phyloP scores from a whole-genome alignment of 768 basidiomycete species.

The Plicaturopsis crispa region DNA sequence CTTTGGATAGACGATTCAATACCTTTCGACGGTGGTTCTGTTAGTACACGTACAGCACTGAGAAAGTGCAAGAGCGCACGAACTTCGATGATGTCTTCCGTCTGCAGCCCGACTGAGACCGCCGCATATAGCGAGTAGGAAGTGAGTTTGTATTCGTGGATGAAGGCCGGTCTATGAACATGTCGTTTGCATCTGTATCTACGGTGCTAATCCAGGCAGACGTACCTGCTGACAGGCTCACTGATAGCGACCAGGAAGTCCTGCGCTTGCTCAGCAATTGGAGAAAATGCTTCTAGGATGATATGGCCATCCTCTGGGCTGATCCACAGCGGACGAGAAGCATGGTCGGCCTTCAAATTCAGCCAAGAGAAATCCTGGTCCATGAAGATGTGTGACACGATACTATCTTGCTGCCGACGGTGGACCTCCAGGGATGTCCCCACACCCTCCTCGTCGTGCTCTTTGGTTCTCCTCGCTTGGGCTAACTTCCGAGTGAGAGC shows the following conservation, averaged over 20 bases:
- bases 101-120: constrained; percentile 95
- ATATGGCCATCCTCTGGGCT: constrained; percentile 88
- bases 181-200: constrained; percentile 19
- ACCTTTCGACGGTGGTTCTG: constrained; percentile 37
- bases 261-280: constrained; percentile 96
- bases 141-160: constrained; percentile 98
- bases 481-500: constrained; percentile 77
- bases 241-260: constrained; percentile 97
- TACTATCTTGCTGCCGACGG: constrained; percentile 63
- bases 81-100: constrained; percentile 97
- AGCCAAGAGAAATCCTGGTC: constrained; percentile 84
- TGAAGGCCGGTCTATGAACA: constrained; percentile 77
- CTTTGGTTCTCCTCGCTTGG: constrained; percentile 44
- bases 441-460: constrained; percentile 31
- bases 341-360: constrained; percentile 85
- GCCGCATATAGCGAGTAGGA: constrained; percentile 98
- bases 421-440: constrained; percentile 54
- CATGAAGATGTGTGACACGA: constrained; percentile 79
- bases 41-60: constrained; percentile 23
- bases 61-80: constrained; percentile 23
- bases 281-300: constrained; percentile 95
- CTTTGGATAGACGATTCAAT: constrained; percentile 76
- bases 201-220: constrained; percentile 18
- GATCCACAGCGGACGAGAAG: constrained; percentile 92
- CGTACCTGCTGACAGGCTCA: constrained; percentile 97